Base-by-base conservation (phyloP, 2,329 filamentous ascomycete species). In the Alternaria brassicae region DNA sequence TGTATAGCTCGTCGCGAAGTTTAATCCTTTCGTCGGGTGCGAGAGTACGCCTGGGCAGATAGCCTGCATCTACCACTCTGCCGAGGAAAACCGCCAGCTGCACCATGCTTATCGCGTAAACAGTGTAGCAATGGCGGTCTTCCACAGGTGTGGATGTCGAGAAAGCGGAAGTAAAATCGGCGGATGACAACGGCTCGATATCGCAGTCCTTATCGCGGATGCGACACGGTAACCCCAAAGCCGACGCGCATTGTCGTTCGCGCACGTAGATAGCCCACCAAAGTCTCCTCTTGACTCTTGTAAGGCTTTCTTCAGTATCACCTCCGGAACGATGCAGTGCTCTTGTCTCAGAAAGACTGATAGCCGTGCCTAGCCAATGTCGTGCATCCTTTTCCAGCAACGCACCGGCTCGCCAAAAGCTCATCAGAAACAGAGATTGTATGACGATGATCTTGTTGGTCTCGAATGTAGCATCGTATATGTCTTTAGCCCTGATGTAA, bases 211-310 rank as follows among this genome's bases (percentile, higher is more conserved):
- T 80, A 28, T 84, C 81, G 6, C 80, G 79, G 32, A 84, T 82
- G 1, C 82, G 75, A 42, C 79, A 79, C 0, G 82, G 82, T 2
- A 84, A 66, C 1, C 82, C 82, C 6, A 81, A 63, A 9, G 81
- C 80, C 2, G 81, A 78, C 1, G 80, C 78, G 23, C 78, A 80
- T 65, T 84, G 82, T 44, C 82, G 78, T 52, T 84, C 82, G 9
- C 82, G 74, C 45, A 84, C 77, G 53, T 85, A 85, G 7, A 85
- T 79, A 6, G 82, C 82, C 84, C 84, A 85, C 82, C 83, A 86
- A 6, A 85, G 80, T 5, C 83, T 69, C 56, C 81, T 79, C 65
- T 81, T 79, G 32, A 84, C 61, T 58, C 73, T 73, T n/a, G 73
- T 72, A 3, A 75, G 60, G n/a, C 68, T 69, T 3, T 66, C 58